Evolutionary conservation across 192 early-diverging fungal genomes (phyloP), one percentile per base, ranked within the genome.

Genomic region (Ramicandelaber brevisporus): DNA sequence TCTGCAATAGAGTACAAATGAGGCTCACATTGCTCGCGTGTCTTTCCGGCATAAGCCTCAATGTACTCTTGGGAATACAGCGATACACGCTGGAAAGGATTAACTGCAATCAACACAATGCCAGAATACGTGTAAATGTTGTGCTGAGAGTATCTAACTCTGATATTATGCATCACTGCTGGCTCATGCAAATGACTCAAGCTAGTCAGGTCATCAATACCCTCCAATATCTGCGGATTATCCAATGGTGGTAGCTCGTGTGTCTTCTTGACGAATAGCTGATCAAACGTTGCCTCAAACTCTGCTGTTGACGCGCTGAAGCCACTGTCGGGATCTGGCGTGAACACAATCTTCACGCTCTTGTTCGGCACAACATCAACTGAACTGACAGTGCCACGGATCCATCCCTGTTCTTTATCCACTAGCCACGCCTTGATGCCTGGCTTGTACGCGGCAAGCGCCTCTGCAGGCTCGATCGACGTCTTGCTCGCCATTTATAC

Each of bases 101-200:
- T 98, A 44, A 85, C 76, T 24, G 92, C 92, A 40, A 98, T 88
- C 39, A 98, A 52, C 16, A 98, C 92, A 29, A 98, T 92, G 27
- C 92, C 92, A 15, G 88, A 95, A 45, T 98, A 98, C 10, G 92
- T 98, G 55, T 98, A 98, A 46, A 98, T 98, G 44, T 78, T 77
- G 45, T 86, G 65, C 46, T 87, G 78, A 4, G 56, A 50, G 44
- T 95, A 98, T 24, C 92, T 70, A 13, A 82, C 65, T 21, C 58
- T 61, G 50, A 98, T 73, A 40, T 81, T 89, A 54, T 92, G 74
- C 19, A 98, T 66, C 2, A 98, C 92, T 17, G 71, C 73, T 16
- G 77, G 81, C 61, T 95, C 88, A 60, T 98, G 84, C 23, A 98
- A 65, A 46, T 95, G 76, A 30, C 74, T 79, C n/a, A 93, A 63